Evolutionary conservation across 495 filamentous ascomycete genomes (phyloP), one percentile per base, ranked within the genome.

Genomic region (Hypoxylon subgilvum): DNA sequence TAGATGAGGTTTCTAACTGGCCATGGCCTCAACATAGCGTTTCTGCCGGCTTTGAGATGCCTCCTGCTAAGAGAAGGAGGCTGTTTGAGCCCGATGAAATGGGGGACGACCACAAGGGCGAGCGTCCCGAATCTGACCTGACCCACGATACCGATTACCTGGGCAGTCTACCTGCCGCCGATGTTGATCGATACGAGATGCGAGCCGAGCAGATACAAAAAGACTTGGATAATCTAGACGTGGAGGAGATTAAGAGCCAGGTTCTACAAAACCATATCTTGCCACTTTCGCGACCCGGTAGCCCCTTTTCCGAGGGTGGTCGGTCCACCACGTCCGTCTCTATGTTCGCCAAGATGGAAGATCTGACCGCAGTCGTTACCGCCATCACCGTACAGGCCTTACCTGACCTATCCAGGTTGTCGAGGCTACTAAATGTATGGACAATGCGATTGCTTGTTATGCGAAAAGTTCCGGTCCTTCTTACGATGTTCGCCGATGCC

Each of bases 161-260:
- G 70, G 91, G 92, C 3, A 86, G 86, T 61, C 74, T 96, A 19
- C 81, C 82, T 14, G 80, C 79, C 14, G 65, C 72, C 4, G 74
- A 84, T 21, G 85, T 92, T 0, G 69, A 80, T 22, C 67, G 74
- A 43, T 91, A 94, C 68, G 88, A 92, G 66, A 74, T 71, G 30
- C 82, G 93, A 21, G 80, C 96, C 18, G 88, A 93, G 28, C 84
- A 87, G 46, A 96, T 98, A 57, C 77, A 76, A 16, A 82, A 85
- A 41, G 87, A 84, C 42, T 84, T 97, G 78, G 89, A 93, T 16
- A 80, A 82, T 34, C 75, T 98, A 39, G 84, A 91, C 46, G 80
- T 98, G 38, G 92, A 96, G 57, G 92, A 95, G 62, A 84, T 97
- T 63, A 97, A 97, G 75, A 82, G 80, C 40, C 90, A 92, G 69